A percentile compares a stretch with the other conserved stretches of the same genome.
Conservation (phyloP, 306 rosid genomes). For the Prunus campanulata region DNA sequence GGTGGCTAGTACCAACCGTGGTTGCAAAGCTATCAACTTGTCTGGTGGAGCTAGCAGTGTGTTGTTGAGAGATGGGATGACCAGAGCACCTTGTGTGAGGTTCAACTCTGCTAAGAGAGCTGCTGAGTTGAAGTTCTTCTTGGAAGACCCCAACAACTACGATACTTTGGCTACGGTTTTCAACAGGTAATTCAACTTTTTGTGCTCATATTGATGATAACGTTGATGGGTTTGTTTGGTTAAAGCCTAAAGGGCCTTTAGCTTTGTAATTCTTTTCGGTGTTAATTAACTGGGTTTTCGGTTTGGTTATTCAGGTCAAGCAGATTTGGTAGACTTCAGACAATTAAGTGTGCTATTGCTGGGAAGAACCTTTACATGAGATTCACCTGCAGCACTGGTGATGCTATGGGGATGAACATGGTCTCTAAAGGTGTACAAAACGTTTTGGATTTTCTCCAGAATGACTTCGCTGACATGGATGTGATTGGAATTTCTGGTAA, state of each 20-base stretch:
- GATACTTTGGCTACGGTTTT: slow-evolving; percentile 58
- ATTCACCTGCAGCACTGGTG: slow-evolving; percentile 79
- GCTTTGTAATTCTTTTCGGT: neutral
- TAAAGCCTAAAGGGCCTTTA: neutral
- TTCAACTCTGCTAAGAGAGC: slow-evolving; percentile 67
- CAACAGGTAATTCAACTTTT: slow-evolving; percentile 47
- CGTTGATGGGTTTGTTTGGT: neutral
- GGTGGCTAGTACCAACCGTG: slow-evolving; percentile 87
- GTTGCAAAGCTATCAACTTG: slow-evolving; percentile 73
- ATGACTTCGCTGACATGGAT: slow-evolving; percentile 85
- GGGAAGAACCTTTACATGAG: slow-evolving; percentile 81
- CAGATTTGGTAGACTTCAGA: slow-evolving; percentile 71
- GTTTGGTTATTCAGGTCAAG: slow-evolving; percentile 56
- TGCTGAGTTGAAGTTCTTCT: slow-evolving; percentile 62
- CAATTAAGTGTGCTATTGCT: slow-evolving; percentile 51
- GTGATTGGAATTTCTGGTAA: slow-evolving; percentile 87
- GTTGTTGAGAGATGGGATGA: slow-evolving; percentile 74
- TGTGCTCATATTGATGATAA: neutral
- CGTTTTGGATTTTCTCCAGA: slow-evolving; percentile 64
- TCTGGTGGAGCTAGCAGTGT: slow-evolving; percentile 77
- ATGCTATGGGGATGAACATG: slow-evolving; percentile 99
- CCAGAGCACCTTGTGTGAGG: slow-evolving; percentile 85
- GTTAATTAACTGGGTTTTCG: neutral
- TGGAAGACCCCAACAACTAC: slow-evolving; percentile 64
- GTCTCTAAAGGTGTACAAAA: slow-evolving; percentile 91